Evolutionary conservation across 2,329 filamentous ascomycete species (phyloP).

Genomic region (Penicillium sclerotiorum): DNA sequence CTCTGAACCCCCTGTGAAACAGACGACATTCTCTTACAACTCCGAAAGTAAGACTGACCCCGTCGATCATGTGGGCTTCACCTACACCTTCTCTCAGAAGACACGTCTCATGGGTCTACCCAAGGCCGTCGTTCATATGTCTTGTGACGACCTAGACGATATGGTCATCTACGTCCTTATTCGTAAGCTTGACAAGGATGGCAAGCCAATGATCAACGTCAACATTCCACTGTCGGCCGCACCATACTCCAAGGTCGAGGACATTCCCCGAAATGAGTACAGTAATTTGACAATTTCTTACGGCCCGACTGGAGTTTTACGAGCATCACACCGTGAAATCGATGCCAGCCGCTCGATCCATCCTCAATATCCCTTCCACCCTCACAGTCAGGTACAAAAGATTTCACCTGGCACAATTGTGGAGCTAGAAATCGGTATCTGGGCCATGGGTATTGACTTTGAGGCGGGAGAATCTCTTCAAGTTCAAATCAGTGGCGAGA

Average conservation of each 20-base stretch:
- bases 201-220: conserved; percentile 46
- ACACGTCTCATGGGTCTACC: conserved; percentile 2
- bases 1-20: neutral
- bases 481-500: neutral
- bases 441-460: conserved; percentile 51
- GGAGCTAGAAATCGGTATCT: conserved; percentile 52
- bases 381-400: conserved; percentile 45
- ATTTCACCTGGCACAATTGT: conserved; percentile 44
- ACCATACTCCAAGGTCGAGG: conserved; percentile 31
- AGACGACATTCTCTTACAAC: neutral
- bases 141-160: too few species aligned
- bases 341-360: conserved; percentile 35
- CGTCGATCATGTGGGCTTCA: neutral
- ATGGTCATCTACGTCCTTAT: conserved; percentile 49
- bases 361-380: conserved; percentile 39
- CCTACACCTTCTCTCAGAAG: neutral
- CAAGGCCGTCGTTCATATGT: conserved; percentile 8
- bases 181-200: conserved; percentile 48
- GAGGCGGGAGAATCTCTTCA: conserved; percentile 27
- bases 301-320: conserved; percentile 48
- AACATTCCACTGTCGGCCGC: conserved; percentile 45
- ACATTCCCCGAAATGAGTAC: conserved; percentile 37
- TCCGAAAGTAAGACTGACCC: neutral
- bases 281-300: conserved; percentile 45
- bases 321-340: conserved; percentile 48